Evolutionary conservation across 108 stramenopile species (phyloP).

Genomic region (Skeletonema costatum): DNA sequence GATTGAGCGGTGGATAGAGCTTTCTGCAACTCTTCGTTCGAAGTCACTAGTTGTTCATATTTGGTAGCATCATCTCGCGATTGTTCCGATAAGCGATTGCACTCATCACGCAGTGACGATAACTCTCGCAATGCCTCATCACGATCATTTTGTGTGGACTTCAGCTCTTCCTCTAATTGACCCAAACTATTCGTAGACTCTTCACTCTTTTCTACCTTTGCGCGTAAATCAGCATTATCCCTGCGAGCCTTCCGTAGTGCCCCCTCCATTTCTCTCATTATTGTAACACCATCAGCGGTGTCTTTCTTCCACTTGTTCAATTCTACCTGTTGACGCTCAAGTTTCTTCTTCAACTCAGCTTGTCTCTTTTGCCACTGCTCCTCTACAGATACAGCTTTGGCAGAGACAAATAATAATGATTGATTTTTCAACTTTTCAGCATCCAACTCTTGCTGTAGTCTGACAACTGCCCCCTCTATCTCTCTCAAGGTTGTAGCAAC

Average conservation of each 20-base stretch:
- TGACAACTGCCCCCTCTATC: neutral
- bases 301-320: slow-evolving; percentile 24
- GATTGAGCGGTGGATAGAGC: slow-evolving; percentile 18
- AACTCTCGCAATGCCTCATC: neutral
- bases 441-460: neutral
- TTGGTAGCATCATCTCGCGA: neutral
- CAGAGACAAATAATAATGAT: neutral
- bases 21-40: slow-evolving; percentile 16
- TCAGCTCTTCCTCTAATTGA: slow-evolving; percentile 1
- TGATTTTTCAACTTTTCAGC: neutral
- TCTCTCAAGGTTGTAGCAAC: neutral
- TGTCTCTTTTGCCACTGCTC: slow-evolving; percentile 1
- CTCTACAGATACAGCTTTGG: neutral
- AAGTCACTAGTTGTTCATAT: slow-evolving; percentile 9
- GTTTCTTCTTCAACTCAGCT: slow-evolving; percentile 14
- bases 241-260: slow-evolving; percentile 21
- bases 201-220: neutral
- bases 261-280: slow-evolving; percentile 32
- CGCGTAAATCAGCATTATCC: slow-evolving; percentile 16
- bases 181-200: neutral
- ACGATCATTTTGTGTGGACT: neutral
- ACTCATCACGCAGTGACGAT: neutral
- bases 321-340: slow-evolving; percentile 5
- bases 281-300: slow-evolving; percentile 34
- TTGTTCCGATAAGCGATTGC: neutral